Conservation (phyloP, 2,329 filamentous ascomycete genomes). For the Hypocreales sp. region DNA sequence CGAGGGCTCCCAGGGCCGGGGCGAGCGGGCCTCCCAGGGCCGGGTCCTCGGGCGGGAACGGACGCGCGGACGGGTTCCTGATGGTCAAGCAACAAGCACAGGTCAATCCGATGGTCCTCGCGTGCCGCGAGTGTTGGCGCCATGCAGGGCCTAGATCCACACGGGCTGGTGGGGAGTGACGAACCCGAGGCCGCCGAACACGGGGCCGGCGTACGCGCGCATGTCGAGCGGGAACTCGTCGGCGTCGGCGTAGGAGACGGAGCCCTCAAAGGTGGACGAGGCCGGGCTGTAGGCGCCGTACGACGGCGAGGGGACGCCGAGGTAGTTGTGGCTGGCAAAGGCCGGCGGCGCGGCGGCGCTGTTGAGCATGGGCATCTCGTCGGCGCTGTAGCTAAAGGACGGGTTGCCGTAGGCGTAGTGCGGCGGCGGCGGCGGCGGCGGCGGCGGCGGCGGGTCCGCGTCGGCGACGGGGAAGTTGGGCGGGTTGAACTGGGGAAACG, state of each 20-base stretch:
- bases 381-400: constrained; percentile 48
- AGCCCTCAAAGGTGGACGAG: constrained; percentile 47
- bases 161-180: constrained; percentile 47
- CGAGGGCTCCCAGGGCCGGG: too few species aligned
- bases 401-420: constrained; percentile 39
- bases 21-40: too few species aligned
- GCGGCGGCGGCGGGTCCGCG: constrained; percentile 22
- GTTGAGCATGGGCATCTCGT: constrained; percentile 42
- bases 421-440: constrained; percentile 11
- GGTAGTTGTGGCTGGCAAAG: constrained; percentile 38
- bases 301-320: constrained; percentile 47
- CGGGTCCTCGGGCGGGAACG: constrained; percentile 27
- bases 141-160: constrained; percentile 36
- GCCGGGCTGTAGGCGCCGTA: constrained; percentile 46
- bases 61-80: constrained; percentile 27
- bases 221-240: constrained; percentile 24
- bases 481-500: constrained; percentile 44
- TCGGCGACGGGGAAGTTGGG: constrained; percentile 37
- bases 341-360: constrained; percentile 33
- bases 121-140: constrained; percentile 5
- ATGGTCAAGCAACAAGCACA: constrained; percentile 19
- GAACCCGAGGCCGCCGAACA: constrained; percentile 41
- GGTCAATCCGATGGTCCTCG: constrained; percentile 46
- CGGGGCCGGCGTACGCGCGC: constrained; percentile 12
- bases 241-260: constrained; percentile 45